phyloP scores from a whole-genome alignment of 2,329 filamentous ascomycete species.

The Ascocoryne sarcoides region DNA sequence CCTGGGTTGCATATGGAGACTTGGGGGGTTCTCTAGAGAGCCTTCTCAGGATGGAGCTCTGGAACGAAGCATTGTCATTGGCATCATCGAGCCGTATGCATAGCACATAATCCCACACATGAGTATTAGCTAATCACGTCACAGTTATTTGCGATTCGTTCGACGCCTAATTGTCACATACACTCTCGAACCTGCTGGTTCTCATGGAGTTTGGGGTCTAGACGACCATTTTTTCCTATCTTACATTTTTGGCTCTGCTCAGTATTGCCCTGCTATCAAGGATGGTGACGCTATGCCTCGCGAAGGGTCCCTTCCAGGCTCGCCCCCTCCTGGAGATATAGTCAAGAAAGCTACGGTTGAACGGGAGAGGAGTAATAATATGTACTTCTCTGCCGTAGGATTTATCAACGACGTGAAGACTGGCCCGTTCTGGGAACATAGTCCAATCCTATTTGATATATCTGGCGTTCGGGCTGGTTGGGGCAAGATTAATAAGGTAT shows the following conservation, averaged over 20 bases:
- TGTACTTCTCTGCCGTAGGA: slow-evolving; percentile 93
- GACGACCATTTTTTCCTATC: slow-evolving; percentile 93
- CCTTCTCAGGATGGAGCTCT: slow-evolving; percentile 39
- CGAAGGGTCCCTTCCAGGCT: slow-evolving; percentile 66
- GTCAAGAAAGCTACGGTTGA: slow-evolving; percentile 56
- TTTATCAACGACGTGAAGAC: slow-evolving; percentile 98
- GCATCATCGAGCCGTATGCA: slow-evolving; percentile 72
- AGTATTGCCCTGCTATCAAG: slow-evolving; percentile 68
- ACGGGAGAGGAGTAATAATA: slow-evolving; percentile 55
- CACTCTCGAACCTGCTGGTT: slow-evolving; percentile 88
- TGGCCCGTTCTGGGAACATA: slow-evolving; percentile 96
- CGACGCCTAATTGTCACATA: slow-evolving; percentile 81
- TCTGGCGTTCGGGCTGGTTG: slow-evolving; percentile 87
- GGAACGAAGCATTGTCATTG: slow-evolving; percentile 74
- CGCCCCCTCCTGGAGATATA: slow-evolving; percentile 65
- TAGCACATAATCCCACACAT: neutral
- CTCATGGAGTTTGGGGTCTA: slow-evolving; percentile 96
- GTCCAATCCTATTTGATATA: slow-evolving; percentile 87
- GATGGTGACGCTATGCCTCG: slow-evolving; percentile 56
- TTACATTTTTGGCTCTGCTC: slow-evolving; percentile 92
- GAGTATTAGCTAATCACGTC: slow-evolving; percentile 5
- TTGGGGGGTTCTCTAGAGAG: slow-evolving; percentile 64
- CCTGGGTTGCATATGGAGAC: slow-evolving; percentile 81
- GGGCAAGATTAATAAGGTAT: slow-evolving; percentile 91
- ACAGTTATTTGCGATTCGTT: slow-evolving; percentile 69